A percentile compares a stretch with the other conserved stretches of the same genome.
Evolutionary conservation across 2,329 filamentous ascomycete species (phyloP).

Genomic region (Geosmithia flava): DNA sequence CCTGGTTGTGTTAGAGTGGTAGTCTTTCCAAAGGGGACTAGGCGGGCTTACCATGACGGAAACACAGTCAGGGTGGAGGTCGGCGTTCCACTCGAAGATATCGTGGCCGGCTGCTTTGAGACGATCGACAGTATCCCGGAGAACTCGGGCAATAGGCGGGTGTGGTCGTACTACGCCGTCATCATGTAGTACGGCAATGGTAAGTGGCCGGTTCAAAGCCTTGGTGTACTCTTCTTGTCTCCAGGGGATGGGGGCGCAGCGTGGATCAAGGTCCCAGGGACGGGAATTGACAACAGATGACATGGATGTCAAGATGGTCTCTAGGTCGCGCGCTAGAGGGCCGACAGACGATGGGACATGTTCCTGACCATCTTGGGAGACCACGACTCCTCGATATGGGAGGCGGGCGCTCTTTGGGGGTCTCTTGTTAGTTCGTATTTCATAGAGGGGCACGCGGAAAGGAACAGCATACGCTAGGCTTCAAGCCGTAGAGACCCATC

Average conservation of each 20-base stretch:
- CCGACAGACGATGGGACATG: constrained; percentile 52
- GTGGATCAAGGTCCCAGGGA: constrained; percentile 43
- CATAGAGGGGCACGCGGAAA: no score
- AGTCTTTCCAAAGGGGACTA: neutral
- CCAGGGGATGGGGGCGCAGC: constrained; percentile 42
- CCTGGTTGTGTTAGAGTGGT: constrained; percentile 16
- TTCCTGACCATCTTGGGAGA: constrained; percentile 51
- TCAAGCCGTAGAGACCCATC: constrained; percentile 60
- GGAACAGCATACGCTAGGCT: constrained; percentile 11
- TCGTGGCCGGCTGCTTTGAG: constrained; percentile 38
- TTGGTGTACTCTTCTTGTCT: constrained; percentile 28
- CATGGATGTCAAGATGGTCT: constrained; percentile 34
- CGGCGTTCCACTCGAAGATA: constrained; percentile 37
- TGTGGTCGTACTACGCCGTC: constrained; percentile 43
- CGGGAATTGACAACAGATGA: constrained; percentile 29
- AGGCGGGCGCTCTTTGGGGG: constrained; percentile 35
- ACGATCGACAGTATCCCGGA: constrained; percentile 21
- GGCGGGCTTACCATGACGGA: constrained; percentile 31
- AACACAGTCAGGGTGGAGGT: constrained; percentile 40
- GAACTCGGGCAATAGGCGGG: constrained; percentile 34
- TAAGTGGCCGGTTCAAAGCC: constrained; percentile 26
- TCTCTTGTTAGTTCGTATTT: neutral
- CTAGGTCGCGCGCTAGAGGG: constrained; percentile 34
- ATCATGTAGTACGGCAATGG: constrained; percentile 35
- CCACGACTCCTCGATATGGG: constrained; percentile 44